Percentiles rank a stretch among this genome's conserved stretches.
Evolutionary conservation across 1,284 basidiomycete species (phyloP).

Genomic region (Pisolithus thermaeus): DNA sequence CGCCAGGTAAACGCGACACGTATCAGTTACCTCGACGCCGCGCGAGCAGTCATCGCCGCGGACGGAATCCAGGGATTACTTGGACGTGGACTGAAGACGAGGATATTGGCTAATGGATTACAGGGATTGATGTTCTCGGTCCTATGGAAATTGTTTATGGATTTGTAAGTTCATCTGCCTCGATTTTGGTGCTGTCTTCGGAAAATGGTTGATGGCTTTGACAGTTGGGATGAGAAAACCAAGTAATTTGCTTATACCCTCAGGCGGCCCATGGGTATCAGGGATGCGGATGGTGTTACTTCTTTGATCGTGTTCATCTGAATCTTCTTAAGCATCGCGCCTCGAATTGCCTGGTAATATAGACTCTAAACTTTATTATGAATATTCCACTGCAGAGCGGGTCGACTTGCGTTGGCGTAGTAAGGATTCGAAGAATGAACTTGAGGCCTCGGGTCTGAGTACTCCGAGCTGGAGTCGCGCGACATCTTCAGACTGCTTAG

Average conservation of each 20-base stretch:
- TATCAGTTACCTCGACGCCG: conserved; percentile 70
- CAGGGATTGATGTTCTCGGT: conserved; percentile 84
- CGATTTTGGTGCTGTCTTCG: not conserved
- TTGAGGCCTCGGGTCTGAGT: too few species aligned
- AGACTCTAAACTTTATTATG: too few species aligned
- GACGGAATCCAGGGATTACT: conserved; percentile 69
- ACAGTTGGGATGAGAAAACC: not conserved
- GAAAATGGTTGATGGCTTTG: not conserved
- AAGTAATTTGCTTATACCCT: not conserved
- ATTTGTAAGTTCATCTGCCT: conserved; percentile 52
- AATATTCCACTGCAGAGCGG: too few species aligned
- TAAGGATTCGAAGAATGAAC: too few species aligned
- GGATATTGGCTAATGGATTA: conserved; percentile 79
- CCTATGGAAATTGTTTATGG: conserved; percentile 80
- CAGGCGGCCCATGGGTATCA: not conserved
- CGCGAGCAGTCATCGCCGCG: conserved; percentile 54
- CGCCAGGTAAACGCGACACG: conserved; percentile 78
- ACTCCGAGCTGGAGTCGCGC: too few species aligned
- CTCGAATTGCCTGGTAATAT: too few species aligned
- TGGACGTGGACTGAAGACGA: conserved; percentile 77
- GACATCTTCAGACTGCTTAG: too few species aligned
- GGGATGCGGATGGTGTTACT: too few species aligned
- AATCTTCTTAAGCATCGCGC: too few species aligned
- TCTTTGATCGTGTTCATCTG: too few species aligned
- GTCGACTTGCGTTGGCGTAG: too few species aligned